Conservation (phyloP, 2,329 filamentous ascomycete species). For the Aspergillus calidoustus region DNA sequence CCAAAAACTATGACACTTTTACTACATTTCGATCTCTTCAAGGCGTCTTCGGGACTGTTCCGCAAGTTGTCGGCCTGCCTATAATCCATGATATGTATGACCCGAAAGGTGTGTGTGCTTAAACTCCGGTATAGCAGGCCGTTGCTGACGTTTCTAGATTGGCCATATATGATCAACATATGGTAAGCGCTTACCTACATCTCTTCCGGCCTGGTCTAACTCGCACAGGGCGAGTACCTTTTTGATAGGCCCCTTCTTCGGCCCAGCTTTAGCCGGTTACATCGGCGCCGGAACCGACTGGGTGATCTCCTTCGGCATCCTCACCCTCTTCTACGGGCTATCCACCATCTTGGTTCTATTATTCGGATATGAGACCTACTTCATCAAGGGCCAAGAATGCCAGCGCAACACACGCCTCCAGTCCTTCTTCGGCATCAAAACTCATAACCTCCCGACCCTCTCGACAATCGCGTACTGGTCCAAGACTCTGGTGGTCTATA, state of each 20-base stretch:
- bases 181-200: slow-evolving; percentile 27
- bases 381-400: slow-evolving; percentile 22
- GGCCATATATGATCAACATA: slow-evolving; percentile 46
- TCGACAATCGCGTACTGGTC: slow-evolving; percentile 31
- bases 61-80: slow-evolving; percentile 46
- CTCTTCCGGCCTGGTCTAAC: slow-evolving; percentile 7
- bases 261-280: slow-evolving; percentile 44
- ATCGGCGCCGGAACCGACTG: slow-evolving; percentile 38
- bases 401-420: slow-evolving; percentile 24
- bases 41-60: slow-evolving; percentile 44
- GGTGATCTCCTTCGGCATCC: slow-evolving; percentile 39
- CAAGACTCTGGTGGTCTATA: slow-evolving; percentile 29
- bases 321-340: slow-evolving; percentile 41
- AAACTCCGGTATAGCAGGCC: background rate
- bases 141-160: slow-evolving; percentile 29
- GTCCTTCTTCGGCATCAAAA: slow-evolving; percentile 38
- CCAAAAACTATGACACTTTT: slow-evolving; percentile 45
- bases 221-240: slow-evolving; percentile 40
- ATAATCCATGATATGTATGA: slow-evolving; percentile 48
- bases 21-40: slow-evolving; percentile 45
- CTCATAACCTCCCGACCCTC: slow-evolving; percentile 34
- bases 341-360: slow-evolving; percentile 40
- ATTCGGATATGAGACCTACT: slow-evolving; percentile 43
- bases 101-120: slow-evolving; percentile 26
- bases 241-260: slow-evolving; percentile 43